A percentile compares a stretch with the other conserved stretches of the same genome.
Evolutionary conservation across 2,329 filamentous ascomycete species (phyloP).

Genomic region (Nothopassalora personata): DNA sequence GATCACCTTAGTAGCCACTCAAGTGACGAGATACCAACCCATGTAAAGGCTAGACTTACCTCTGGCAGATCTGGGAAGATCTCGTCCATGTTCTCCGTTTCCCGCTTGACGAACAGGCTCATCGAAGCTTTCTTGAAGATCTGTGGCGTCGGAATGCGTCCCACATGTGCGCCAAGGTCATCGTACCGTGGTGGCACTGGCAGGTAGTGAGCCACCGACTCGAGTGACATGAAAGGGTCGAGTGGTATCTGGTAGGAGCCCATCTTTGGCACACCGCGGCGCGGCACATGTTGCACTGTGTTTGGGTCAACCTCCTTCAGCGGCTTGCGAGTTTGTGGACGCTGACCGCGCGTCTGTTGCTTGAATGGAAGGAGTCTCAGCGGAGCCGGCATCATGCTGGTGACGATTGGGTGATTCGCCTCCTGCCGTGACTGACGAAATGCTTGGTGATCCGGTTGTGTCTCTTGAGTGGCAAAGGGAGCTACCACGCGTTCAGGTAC

Average conservation of each 20-base stretch:
- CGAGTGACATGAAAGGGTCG: background rate
- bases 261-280: background rate
- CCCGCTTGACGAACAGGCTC: background rate
- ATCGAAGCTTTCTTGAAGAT: background rate
- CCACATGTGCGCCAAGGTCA: background rate
- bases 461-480: background rate
- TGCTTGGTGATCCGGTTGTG: background rate
- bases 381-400: background rate
- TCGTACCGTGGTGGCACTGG: background rate
- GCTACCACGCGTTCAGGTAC: background rate
- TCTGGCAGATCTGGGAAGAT: background rate
- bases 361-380: background rate
- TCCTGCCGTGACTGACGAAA: background rate
- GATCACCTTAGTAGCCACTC: background rate
- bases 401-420: background rate
- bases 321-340: background rate
- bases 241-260: background rate
- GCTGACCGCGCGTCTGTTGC: background rate
- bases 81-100: background rate
- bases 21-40: background rate
- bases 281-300: background rate
- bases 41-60: background rate
- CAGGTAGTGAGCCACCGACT: background rate
- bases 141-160: background rate
- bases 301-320: background rate